phyloP scores from a whole-genome alignment of 257 asterid genomes.

The Primulina tabacum region DNA sequence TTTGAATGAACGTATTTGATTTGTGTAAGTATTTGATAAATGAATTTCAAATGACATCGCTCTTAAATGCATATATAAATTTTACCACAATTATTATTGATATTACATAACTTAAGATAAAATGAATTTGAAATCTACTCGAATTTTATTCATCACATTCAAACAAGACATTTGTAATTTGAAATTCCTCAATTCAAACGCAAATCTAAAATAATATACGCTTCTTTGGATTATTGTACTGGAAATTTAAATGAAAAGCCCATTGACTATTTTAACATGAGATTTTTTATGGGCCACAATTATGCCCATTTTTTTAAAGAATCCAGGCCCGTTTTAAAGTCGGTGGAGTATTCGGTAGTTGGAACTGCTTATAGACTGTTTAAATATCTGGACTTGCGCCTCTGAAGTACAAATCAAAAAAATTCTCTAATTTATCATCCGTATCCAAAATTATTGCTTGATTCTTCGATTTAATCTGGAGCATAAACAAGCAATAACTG shows the following conservation, averaged over 20 bases:
- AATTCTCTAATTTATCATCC: slow-evolving; percentile 26
- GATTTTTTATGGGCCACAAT: slow-evolving; percentile 2
- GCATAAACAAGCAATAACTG: slow-evolving; percentile 23
- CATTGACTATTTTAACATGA: background rate
- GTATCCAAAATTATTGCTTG: slow-evolving; percentile 28
- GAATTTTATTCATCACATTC: no score
- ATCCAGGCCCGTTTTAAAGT: background rate
- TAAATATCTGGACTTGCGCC: background rate
- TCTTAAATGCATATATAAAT: no score
- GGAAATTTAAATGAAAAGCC: background rate
- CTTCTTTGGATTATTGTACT: background rate
- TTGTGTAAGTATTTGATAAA: no score
- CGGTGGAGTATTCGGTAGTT: slow-evolving; percentile 17
- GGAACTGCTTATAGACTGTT: slow-evolving; percentile 17
- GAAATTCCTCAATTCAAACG: no score
- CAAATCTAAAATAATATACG: background rate
- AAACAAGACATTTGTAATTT: no score
- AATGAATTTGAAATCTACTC: no score
- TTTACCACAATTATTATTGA: no score
- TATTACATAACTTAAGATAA: no score
- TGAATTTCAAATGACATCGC: no score
- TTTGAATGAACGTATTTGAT: no score
- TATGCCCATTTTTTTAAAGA: background rate
- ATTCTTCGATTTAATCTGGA: slow-evolving; percentile 28
- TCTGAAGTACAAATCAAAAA: slow-evolving; percentile 9